Base-by-base conservation (phyloP, 2,329 filamentous ascomycete species). In the Rutstroemia sp. region DNA sequence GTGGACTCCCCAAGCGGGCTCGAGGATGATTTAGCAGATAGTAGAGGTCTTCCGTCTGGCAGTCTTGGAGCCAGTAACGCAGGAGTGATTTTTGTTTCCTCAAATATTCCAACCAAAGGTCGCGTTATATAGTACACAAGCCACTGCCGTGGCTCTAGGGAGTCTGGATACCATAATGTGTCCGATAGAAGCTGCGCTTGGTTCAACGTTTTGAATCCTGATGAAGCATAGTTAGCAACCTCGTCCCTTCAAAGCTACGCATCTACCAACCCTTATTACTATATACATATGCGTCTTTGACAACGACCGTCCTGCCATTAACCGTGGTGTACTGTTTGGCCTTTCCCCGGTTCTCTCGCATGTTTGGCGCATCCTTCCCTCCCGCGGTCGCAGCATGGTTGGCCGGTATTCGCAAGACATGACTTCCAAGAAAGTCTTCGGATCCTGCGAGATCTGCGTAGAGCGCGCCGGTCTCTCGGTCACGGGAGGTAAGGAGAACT, bases 371-470 rank as follows among this genome's bases (percentile, higher is more conserved):
- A 64, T 85, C 82, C 73, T 83, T 84, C 57, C 74, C 78, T 63
- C 77, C 79, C 23, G 74, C 72, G 61, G 73, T 73, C 59, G 72
- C 71, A 56, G 73, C 73, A 57, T 78, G 73, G 57, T 75, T 75
- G 52, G 75, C 75, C 44, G 89, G 86, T 64, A 96, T 84, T 65
- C 92, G 89, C 69, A 99, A 79, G 57, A 97, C 91, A 87, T 99
- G 94, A 77, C 94, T 97, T 61, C 86, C 90, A 57, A 99, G 81
- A 71, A 99, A 97, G 66, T 99, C 94, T 71, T 99, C 94, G 56
- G 89, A 91, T 60, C 83, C 82, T 67, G 92, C 86, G 64, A 95
- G 81, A 70, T 97, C 92, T 65, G 84, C 77, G 72, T 91, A 87
- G 57, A 81, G 76, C 63, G 83, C 78, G 71, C 88, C 88, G 65